phyloP scores from a whole-genome alignment of 2,329 filamentous ascomycete genomes.

The Clarireedia homoeocarpa region DNA sequence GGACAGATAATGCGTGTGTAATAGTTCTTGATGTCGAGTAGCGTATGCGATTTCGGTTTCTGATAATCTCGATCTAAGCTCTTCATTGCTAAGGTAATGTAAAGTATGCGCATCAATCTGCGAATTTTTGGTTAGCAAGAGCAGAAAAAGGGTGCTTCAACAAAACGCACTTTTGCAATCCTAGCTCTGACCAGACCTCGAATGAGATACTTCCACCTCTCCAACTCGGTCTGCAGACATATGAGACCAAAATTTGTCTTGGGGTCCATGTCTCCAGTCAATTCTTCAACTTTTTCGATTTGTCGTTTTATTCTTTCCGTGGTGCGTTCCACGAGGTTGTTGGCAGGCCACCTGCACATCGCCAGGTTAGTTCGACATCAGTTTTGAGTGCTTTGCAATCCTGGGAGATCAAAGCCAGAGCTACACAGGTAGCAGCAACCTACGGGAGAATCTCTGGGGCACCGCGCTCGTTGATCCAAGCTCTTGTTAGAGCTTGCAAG shows the following conservation, averaged over 20 bases:
- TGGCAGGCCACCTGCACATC: conserved; percentile 50
- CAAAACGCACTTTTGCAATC: conserved; percentile 1
- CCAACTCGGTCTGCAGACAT: conserved; percentile 91
- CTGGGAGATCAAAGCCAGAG: not conserved
- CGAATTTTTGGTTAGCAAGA: conserved; percentile 70
- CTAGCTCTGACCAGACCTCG: conserved; percentile 9
- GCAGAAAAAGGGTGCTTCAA: conserved; percentile 42
- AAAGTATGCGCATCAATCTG: conserved; percentile 79
- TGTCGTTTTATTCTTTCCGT: conserved; percentile 63
- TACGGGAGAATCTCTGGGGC: conserved; percentile 84
- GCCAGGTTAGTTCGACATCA: conserved; percentile 2
- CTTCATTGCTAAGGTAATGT: conserved; percentile 57
- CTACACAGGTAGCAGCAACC: conserved; percentile 18
- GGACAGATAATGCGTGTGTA: conserved; percentile 75
- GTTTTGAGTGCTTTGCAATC: not conserved
- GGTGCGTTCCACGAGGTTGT: conserved; percentile 72
- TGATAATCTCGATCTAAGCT: conserved; percentile 58
- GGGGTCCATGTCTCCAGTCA: conserved; percentile 80
- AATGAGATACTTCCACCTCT: conserved; percentile 86
- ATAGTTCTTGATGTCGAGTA: conserved; percentile 72
- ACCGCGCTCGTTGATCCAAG: conserved; percentile 87
- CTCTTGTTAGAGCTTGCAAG: conserved; percentile 80
- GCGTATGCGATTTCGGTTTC: conserved; percentile 74
- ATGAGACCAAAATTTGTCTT: conserved; percentile 90
- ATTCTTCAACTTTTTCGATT: conserved; percentile 64